Evolutionary conservation across 306 rosid species (phyloP).

Genomic region (Quercus variabilis): DNA sequence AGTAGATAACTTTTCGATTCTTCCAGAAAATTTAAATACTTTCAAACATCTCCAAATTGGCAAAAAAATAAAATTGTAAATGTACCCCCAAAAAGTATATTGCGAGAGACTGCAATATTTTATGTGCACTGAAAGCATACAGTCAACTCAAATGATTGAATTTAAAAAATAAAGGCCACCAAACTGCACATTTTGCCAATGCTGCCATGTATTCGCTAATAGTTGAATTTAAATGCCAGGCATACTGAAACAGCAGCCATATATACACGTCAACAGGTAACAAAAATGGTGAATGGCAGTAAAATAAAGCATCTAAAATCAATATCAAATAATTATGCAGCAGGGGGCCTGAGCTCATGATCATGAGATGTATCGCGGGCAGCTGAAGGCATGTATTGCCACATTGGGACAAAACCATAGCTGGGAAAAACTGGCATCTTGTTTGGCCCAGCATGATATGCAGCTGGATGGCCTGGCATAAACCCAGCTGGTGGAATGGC

Average conservation of each 20-base stretch:
- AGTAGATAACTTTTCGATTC: not conserved
- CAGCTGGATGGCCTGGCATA: conserved; percentile 65
- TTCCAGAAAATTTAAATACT: not conserved
- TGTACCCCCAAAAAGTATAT: not conserved
- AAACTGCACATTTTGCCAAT: conserved; percentile 14
- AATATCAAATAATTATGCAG: conserved; percentile 50
- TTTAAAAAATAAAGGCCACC: not conserved
- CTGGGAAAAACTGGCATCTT: conserved; percentile 86
- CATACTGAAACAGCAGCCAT: conserved; percentile 17
- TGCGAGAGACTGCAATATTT: not conserved
- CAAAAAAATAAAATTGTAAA: not conserved
- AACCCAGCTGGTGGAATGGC: conserved; percentile 56
- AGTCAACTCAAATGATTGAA: not conserved
- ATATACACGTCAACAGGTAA: conserved; percentile 40
- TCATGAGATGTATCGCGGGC: conserved; percentile 77
- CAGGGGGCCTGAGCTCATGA: conserved; percentile 98
- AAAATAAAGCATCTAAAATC: conserved; percentile 19
- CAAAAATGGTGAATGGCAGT: conserved; percentile 3
- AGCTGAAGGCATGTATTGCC: conserved; percentile 77
- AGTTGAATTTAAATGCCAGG: conserved; percentile 12
- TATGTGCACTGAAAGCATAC: not conserved
- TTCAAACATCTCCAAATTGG: not conserved
- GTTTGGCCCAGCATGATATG: conserved; percentile 58
- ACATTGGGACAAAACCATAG: conserved; percentile 79
- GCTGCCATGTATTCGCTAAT: conserved; percentile 21